Evolutionary conservation across 257 asterid genomes (phyloP).

Genomic region (Anisodus tanguticus): DNA sequence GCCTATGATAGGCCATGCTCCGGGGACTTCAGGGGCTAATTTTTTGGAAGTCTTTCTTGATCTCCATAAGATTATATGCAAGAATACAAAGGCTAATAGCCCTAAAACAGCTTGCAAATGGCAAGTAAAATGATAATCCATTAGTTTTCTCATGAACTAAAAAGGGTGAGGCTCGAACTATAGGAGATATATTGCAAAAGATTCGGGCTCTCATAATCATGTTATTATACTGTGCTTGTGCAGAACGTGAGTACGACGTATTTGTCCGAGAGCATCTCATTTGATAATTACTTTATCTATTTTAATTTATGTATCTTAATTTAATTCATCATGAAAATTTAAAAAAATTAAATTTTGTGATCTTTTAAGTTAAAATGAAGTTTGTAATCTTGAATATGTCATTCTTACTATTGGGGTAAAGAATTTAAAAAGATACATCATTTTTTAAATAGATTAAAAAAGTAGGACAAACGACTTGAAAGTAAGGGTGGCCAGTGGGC

Average conservation of each 20-base stretch:
- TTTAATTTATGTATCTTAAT: too few species aligned
- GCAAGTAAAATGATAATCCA: neutral
- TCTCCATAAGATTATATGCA: neutral
- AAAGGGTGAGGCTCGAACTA: neutral
- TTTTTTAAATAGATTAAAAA: too few species aligned
- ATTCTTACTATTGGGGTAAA: too few species aligned
- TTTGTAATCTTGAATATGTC: too few species aligned
- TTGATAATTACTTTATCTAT: too few species aligned
- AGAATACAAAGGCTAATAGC: neutral
- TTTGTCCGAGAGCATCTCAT: too few species aligned
- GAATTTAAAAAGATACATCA: too few species aligned
- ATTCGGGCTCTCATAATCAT: neutral
- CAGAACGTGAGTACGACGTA: neutral
- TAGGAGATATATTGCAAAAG: neutral
- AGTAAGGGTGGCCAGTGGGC: too few species aligned
- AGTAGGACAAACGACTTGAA: too few species aligned
- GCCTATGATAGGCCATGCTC: slow-evolving; percentile 66
- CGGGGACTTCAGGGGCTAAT: slow-evolving; percentile 50
- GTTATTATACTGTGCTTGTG: neutral
- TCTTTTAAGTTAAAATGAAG: too few species aligned
- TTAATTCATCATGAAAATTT: too few species aligned
- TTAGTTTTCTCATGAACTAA: neutral
- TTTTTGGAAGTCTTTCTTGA: neutral
- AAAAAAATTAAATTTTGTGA: too few species aligned
- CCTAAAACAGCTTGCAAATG: neutral